phyloP scores from a whole-genome alignment of 1,284 basidiomycete species.

The Nidula niveotomentosa region DNA sequence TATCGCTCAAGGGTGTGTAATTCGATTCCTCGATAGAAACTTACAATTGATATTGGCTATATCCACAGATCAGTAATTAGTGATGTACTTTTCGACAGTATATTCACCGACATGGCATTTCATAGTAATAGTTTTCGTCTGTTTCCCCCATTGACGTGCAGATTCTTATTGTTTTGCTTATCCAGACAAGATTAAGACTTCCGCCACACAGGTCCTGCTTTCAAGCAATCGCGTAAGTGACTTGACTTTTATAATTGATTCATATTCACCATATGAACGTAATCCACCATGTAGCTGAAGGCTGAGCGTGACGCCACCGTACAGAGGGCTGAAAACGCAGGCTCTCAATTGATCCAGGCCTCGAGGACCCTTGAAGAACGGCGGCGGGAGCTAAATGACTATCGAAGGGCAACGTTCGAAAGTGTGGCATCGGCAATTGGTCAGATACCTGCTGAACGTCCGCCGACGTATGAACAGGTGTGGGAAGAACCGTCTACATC shows the following conservation, averaged over 20 bases:
- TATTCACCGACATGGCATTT: constrained; percentile 37
- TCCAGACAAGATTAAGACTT: constrained; percentile 35
- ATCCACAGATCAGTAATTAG: constrained; percentile 27
- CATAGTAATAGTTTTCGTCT: constrained; percentile 25
- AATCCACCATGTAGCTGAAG: constrained; percentile 24
- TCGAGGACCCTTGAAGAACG: constrained; percentile 25
- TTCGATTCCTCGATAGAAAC: neutral
- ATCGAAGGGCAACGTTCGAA: constrained; percentile 33
- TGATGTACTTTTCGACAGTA: constrained; percentile 42
- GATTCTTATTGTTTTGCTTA: too few relatives aligned
- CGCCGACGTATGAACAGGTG: constrained; percentile 25
- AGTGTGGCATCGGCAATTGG: constrained; percentile 16
- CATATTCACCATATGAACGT: constrained; percentile 1
- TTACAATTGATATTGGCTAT: neutral
- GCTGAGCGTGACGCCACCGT: constrained; percentile 26
- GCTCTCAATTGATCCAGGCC: constrained; percentile 28
- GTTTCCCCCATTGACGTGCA: neutral
- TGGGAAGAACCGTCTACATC: neutral
- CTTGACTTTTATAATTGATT: neutral
- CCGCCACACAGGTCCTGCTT: constrained; percentile 24
- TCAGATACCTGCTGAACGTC: constrained; percentile 15
- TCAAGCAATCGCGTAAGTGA: constrained; percentile 24
- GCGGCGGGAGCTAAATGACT: constrained; percentile 29
- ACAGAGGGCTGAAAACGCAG: constrained; percentile 27
- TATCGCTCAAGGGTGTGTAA: constrained; percentile 36